Base-by-base conservation (phyloP, 2,329 filamentous ascomycete genomes). In the Nectriaceae sp. region DNA sequence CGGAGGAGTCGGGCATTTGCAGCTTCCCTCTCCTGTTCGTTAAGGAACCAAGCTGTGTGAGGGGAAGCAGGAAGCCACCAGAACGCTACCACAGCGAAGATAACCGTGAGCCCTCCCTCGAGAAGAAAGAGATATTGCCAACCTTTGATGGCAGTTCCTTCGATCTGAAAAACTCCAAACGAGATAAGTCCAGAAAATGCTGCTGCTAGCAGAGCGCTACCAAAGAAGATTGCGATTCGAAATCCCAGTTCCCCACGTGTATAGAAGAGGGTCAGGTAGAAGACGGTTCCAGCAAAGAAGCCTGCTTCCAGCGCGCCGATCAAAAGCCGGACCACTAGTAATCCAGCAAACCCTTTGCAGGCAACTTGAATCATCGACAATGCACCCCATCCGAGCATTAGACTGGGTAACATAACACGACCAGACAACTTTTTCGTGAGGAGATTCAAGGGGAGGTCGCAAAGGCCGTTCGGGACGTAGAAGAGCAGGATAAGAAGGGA, bases 71-170 rank as follows among this genome's bases (percentile, higher is more conserved):
- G 60, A 3, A 62, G 54, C 47, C 55, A 58, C 46, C 56, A 61
- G 40, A 55, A 62, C 6, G 54, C 53, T 6, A 46, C 36, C 3
- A 50, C 36, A 10, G 53, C 58, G 31, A 60, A 50, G 15, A 58
- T 44, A 3, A 56, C 47, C 5, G 60, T 62, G 16, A 61, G 73
- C 3, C 73, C 70, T 11, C 84, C 83, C 63, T 87, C 83, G 19
- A 87, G 78, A 24, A 87, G 83, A 65, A 87, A 87, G 0, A 86
- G 70, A 82, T 80, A 84, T 6, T 79, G 70, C 83, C 83, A 87
- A 3, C 82, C 83, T 8, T 72, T 76, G 24, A 50, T 52, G 4
- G 72, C 65, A 2, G 84, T 66, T 2, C 82, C 84, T 13, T 67
- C 66, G 4, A 70, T 68, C 3, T 76, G 73, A 0, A 80, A 81